Evolutionary conservation across 306 rosid species (phyloP), one percentile per base, ranked within the genome.

Genomic region (Corylus avellana): DNA sequence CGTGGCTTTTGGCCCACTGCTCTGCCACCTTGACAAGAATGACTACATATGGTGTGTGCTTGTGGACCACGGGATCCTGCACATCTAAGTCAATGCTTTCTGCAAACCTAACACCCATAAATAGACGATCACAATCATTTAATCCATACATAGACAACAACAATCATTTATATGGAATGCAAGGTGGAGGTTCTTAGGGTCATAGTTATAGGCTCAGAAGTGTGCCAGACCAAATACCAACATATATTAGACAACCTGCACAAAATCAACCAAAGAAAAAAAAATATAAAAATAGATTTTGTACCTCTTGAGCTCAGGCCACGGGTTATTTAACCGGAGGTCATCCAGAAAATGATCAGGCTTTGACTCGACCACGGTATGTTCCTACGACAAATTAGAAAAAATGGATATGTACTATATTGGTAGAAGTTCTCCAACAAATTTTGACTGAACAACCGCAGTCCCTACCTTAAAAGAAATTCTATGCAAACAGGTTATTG

Each of bases 321-420:
- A 95, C 66, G 99, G 98, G 83, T 91, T 95, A 89, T 95, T 91
- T 80, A 95, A 88, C 66, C 99, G 96, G 70, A 95, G 98, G 83
- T 93, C 99, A 80, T 95, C 98, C 82, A 95, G 84, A 85, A 93
- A 95, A 90, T 95, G 99, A 37, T 93, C 99, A 66, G 99, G 99
- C 87, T 95, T 95, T 70, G 99, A 90, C 85, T 95, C 99, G 68
- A 95, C 82, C 73, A 93, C 93, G 14, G 98, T 88, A 88, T 95
- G 99, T 75, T 95, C 99, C 99, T 95, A 86, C 80, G 51, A 80
- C 55, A 73, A 69, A 81, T 80, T 84, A 64, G 58, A 75, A 79
- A 84, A 59, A 47, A 71, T 46, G 42, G 76, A 17, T 67, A 75
- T 77, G 53, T 62, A 57, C 49, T 56, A 47, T 47, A 18, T 42